Evolutionary conservation across 176 grass and related monocot species (phyloP), one percentile per base, ranked within the genome.

Genomic region (Lolium perenne): DNA sequence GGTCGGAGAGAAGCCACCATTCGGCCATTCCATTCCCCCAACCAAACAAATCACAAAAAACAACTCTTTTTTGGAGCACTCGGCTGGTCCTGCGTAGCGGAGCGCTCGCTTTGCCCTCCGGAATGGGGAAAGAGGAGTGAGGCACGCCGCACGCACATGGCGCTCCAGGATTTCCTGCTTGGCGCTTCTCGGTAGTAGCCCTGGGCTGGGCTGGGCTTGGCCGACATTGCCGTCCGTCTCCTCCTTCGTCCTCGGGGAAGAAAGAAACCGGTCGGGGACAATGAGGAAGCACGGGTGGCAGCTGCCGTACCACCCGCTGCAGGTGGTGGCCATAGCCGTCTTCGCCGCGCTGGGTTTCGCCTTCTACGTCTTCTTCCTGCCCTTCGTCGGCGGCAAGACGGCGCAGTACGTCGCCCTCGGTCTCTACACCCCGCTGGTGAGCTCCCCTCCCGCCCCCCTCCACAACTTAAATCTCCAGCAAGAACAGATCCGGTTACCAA

Each of bases 261-360:
- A 49, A 50, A 59, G 47, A 40, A 26, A 18, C 76, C n/a, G 40
- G 5, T 15, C 15, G 17, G 32, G 89, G 46, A 64, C 64, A 81
- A 98, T 98, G 97, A 98, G 97, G 94, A 98, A 94, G 82, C 92
- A 98, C 87, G 97, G 97, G 11, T 98, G 97, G 97, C 90, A 98
- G 87, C 92, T 98, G 38, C 97, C 97, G 12, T 98, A 98, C 90
- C 94, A 98, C 86, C 97, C 97, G 67, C 90, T 98, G 45, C 97
- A 98, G 94, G 97, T 98, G 75, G 97, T 95, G 18, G 97, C 97
- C 22, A 95, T 98, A 80, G 93, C 97, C 38, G 97, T 98, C 47
- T 98, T 98, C 79, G 82, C 93, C 64, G 97, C 97, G 23, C 66
- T 95, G 71, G 97, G 94, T 9, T 98, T 98, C 84, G 93, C 97